Conservation (phyloP, 805 yeast genomes). For the Candida nemodendra region DNA sequence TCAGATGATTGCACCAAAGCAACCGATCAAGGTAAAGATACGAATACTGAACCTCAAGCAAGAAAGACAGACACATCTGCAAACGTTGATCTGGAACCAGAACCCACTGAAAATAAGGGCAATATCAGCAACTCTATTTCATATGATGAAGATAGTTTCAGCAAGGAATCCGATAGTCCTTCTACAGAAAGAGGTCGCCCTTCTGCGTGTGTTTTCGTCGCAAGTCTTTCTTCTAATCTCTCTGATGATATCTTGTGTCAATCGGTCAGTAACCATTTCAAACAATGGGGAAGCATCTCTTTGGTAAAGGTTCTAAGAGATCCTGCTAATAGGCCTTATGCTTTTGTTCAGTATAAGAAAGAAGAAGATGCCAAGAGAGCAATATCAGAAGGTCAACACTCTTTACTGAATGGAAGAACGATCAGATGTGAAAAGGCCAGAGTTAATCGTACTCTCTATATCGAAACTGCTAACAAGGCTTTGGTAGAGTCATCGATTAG, state of each 20-base stretch:
- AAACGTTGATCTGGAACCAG: slow-evolving; percentile 1
- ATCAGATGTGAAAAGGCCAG: slow-evolving; percentile 89
- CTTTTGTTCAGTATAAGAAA: slow-evolving; percentile 80
- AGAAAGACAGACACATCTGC: slow-evolving; percentile 1
- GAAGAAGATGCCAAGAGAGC: slow-evolving; percentile 72
- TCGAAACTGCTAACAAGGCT: slow-evolving; percentile 38
- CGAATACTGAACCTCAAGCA: background rate
- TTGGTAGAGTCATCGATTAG: slow-evolving; percentile 34
- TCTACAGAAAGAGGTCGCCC: slow-evolving; percentile 56
- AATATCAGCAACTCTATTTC: slow-evolving; percentile 10
- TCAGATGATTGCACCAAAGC: too few species aligned
- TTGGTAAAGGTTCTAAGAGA: slow-evolving; percentile 83
- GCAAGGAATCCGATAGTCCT: slow-evolving; percentile 15
- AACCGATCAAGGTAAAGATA: background rate
- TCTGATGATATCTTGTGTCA: slow-evolving; percentile 70
- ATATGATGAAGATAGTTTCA: slow-evolving; percentile 20
- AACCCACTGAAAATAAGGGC: slow-evolving; percentile 2
- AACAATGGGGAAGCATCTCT: slow-evolving; percentile 66
- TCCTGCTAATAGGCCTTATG: slow-evolving; percentile 81
- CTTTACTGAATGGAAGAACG: slow-evolving; percentile 67
- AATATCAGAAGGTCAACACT: slow-evolving; percentile 63
- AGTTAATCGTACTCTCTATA: slow-evolving; percentile 81
- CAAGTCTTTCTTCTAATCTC: slow-evolving; percentile 66
- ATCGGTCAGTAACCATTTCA: slow-evolving; percentile 68
- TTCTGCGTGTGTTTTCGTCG: slow-evolving; percentile 85